phyloP scores from a whole-genome alignment of 768 basidiomycete genomes.

The Tylopilus vinaceipallidus region DNA sequence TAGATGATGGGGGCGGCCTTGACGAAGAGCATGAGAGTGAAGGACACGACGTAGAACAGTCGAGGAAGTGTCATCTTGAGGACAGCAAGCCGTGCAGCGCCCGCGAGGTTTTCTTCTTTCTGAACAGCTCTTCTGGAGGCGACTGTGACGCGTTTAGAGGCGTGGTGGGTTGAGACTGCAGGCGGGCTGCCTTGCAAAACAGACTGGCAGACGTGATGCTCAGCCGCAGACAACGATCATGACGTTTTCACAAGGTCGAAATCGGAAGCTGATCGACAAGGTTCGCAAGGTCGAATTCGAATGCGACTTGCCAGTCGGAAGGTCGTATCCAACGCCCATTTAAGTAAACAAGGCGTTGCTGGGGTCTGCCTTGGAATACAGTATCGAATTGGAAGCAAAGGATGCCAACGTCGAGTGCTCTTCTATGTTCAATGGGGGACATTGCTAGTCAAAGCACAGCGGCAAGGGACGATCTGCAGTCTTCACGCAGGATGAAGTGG shows the following conservation, averaged over 20 bases:
- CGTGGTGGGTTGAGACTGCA: background rate
- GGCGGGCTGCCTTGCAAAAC: background rate
- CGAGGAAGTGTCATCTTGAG: constrained; percentile 17
- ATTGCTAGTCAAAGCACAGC: too few species aligned
- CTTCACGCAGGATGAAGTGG: too few species aligned
- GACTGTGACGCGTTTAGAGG: background rate
- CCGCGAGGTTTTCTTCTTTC: background rate
- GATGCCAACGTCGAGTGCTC: too few species aligned
- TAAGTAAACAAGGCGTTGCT: too few species aligned
- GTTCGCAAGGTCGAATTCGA: background rate
- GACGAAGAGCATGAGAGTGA: constrained; percentile 17
- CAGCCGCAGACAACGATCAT: constrained; percentile 10
- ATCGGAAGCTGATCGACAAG: background rate
- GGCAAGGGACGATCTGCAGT: too few species aligned
- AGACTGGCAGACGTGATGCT: background rate
- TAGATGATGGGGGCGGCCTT: constrained; percentile 17
- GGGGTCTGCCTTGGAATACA: too few species aligned
- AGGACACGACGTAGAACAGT: constrained; percentile 10
- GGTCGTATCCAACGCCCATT: background rate
- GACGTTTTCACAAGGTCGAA: background rate
- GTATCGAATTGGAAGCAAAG: background rate
- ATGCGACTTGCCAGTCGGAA: too few species aligned
- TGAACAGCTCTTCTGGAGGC: background rate
- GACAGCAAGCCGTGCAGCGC: background rate
- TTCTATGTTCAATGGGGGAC: too few species aligned